Conservation (phyloP, 768 basidiomycete genomes). For the Paxillus rubicundulus region DNA sequence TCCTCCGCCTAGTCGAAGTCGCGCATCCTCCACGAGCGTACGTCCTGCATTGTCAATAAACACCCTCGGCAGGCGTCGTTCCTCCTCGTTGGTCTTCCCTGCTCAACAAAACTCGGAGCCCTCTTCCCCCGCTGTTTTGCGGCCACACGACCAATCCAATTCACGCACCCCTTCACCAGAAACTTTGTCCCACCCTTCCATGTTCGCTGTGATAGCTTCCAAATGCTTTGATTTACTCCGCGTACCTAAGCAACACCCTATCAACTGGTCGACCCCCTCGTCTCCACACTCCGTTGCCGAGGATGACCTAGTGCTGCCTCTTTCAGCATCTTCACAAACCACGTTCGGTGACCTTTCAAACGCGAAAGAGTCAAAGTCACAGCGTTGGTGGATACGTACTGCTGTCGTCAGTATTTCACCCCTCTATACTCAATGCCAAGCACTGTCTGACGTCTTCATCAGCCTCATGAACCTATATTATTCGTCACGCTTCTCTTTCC, state of each 20-base stretch:
- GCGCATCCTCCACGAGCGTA: slow-evolving; percentile 60
- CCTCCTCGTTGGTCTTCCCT: slow-evolving; percentile 45
- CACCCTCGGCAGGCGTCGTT: slow-evolving; percentile 55
- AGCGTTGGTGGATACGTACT: slow-evolving; percentile 30
- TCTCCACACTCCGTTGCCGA: slow-evolving; percentile 38
- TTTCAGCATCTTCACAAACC: slow-evolving; percentile 49
- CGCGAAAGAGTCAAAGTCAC: slow-evolving; percentile 36
- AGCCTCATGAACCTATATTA: slow-evolving; percentile 63
- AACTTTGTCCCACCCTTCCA: slow-evolving; percentile 34
- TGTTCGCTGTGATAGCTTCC: slow-evolving; percentile 51
- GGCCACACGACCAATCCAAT: not conserved
- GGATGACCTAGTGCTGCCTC: slow-evolving; percentile 51
- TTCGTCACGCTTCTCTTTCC: slow-evolving; percentile 66
- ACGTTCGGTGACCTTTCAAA: slow-evolving; percentile 44
- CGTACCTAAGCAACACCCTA: slow-evolving; percentile 37
- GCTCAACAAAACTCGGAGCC: slow-evolving; percentile 18
- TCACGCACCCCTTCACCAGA: slow-evolving; percentile 9
- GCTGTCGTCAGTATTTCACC: slow-evolving; percentile 34
- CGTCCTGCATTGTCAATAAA: slow-evolving; percentile 49
- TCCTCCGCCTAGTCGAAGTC: slow-evolving; percentile 47
- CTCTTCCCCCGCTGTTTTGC: slow-evolving; percentile 2
- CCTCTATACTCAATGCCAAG: slow-evolving; percentile 5
- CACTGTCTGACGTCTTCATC: slow-evolving; percentile 8
- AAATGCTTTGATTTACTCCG: slow-evolving; percentile 55
- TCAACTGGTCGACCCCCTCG: slow-evolving; percentile 46